A percentile compares a stretch with the other conserved stretches of the same genome.
phyloP scores from a whole-genome alignment of 1,284 basidiomycete species.

The Flammula alnicola region DNA sequence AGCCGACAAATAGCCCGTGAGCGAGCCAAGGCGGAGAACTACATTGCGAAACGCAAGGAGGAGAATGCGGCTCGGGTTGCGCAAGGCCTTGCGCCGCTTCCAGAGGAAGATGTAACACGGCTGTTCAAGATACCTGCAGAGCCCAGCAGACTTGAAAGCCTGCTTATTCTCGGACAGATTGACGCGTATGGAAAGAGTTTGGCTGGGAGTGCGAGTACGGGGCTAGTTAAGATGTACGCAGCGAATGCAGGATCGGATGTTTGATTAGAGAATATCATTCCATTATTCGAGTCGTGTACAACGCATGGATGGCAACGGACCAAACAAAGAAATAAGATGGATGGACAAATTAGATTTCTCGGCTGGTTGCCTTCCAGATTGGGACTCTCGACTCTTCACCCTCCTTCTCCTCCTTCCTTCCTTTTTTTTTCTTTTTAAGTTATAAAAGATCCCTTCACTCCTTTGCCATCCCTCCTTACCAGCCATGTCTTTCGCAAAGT shows the following conservation, averaged over 20 bases:
- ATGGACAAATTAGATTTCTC: no score
- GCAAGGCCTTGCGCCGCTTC: constrained; percentile 86
- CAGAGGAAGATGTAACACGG: constrained; percentile 83
- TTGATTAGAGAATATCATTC: constrained; percentile 23
- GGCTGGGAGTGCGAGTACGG: constrained; percentile 70
- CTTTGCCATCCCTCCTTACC: constrained; percentile 19
- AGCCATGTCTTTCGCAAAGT: constrained; percentile 51
- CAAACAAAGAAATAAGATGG: constrained; percentile 20
- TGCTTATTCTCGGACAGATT: constrained; percentile 86
- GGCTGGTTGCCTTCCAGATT: constrained; percentile 4
- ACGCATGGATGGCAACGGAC: constrained; percentile 9
- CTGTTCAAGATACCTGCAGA: constrained; percentile 90
- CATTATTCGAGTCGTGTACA: constrained; percentile 13
- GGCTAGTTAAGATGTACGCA: constrained; percentile 78
- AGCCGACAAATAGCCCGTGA: constrained; percentile 92
- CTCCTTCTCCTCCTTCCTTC: constrained; percentile 21
- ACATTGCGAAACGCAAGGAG: constrained; percentile 84
- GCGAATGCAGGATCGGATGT: constrained; percentile 47
- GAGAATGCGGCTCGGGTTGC: constrained; percentile 86
- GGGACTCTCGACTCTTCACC: constrained; percentile 4
- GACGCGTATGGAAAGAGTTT: constrained; percentile 84
- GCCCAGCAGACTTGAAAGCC: constrained; percentile 89
- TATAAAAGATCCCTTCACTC: constrained; percentile 13
- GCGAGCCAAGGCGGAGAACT: constrained; percentile 80
- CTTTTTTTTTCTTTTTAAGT: constrained; percentile 19